Base-by-base conservation (phyloP, 805 yeast genomes). In the Kodamaea leandrae region DNA sequence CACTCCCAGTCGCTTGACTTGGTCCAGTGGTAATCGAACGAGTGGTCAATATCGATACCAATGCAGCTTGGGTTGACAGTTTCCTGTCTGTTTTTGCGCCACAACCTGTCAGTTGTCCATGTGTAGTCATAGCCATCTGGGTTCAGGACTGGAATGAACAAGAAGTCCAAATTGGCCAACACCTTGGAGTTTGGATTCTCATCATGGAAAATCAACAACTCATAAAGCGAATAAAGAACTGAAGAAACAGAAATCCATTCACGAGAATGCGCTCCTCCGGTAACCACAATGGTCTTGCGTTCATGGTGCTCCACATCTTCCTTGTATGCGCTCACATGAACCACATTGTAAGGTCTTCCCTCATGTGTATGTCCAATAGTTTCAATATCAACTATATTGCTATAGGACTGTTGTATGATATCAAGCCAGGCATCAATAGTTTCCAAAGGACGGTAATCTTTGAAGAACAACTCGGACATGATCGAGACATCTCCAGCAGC, bases 91-190 rank as follows among this genome's bases (percentile, higher is more conserved):
- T 87, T 89, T 55, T 89, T 89, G 34, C 93, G 68, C 97, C 97
- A 89, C 44, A 89, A 65, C 42, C 97, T 68, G 57, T 89, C 96
- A 19, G 64, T 55, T 2, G 69, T 71, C 96, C 96, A 89, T 2
- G 95, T 72, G 58, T 84, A 83, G 10, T 71, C 86, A 58, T 89
- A 89, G 0, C 97, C 97, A 62, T 89, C 97, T 1, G 96, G 96
- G 55, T 89, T 89, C 60, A 82, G 76, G 9, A 87, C 86, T 0
- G 97, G 97, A 21, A 88, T 72, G 48, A 89, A 80, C 24, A 86
- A 58, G 51, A 85, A 84, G 53, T 87, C 91, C 43, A 86, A 60
- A 33, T 78, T 64, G 34, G 80, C 66, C 44, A 87, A 60, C 44
- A 67, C 78, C 23, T 59, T 61, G 4, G 71, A 24, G 65, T 56